Percentiles rank a stretch among this genome's conserved stretches.
These are phyloP conservation scores for Coemansia brasiliensis DNA, from an alignment of 192 early-diverging fungal species.

Conservation along the genomic window DNA sequence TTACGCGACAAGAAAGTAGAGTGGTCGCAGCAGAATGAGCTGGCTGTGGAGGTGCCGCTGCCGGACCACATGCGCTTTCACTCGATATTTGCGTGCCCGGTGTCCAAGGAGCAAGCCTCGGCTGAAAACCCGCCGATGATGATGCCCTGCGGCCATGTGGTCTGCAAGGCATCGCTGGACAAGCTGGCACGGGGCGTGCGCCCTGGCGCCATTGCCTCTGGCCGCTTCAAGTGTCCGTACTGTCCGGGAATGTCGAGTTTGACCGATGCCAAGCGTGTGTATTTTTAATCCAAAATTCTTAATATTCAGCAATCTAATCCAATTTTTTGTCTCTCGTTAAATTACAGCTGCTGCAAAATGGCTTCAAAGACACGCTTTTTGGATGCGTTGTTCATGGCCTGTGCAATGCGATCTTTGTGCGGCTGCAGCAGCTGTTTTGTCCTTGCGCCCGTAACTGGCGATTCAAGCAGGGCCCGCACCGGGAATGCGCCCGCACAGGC, in stretches of 20 bases:
- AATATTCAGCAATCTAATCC: neutral
- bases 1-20: conserved; percentile 83
- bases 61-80: conserved; percentile 86
- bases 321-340: neutral
- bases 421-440: conserved; percentile 24
- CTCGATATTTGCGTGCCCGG: conserved; percentile 95
- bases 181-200: conserved; percentile 74
- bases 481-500: conserved; percentile 50
- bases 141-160: conserved; percentile 96
- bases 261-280: conserved; percentile 54
- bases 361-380: conserved; percentile 21
- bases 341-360: conserved; percentile 17
- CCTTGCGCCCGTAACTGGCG: conserved; percentile 26
- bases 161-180: conserved; percentile 86
- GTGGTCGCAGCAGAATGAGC: conserved; percentile 89
- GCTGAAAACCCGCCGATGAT: conserved; percentile 97
- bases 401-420: conserved; percentile 3
- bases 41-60: conserved; percentile 91
- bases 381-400: conserved; percentile 12
- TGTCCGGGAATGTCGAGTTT: conserved; percentile 86
- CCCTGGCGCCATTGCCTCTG: conserved; percentile 44
- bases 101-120: conserved; percentile 91
- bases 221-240: conserved; percentile 96
- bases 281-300: conserved; percentile 1
- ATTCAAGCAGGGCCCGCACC: conserved; percentile 50